Evolutionary conservation across 2,329 filamentous ascomycete species (phyloP), one percentile per base, ranked within the genome.

Genomic region (Monosporascus sp.): DNA sequence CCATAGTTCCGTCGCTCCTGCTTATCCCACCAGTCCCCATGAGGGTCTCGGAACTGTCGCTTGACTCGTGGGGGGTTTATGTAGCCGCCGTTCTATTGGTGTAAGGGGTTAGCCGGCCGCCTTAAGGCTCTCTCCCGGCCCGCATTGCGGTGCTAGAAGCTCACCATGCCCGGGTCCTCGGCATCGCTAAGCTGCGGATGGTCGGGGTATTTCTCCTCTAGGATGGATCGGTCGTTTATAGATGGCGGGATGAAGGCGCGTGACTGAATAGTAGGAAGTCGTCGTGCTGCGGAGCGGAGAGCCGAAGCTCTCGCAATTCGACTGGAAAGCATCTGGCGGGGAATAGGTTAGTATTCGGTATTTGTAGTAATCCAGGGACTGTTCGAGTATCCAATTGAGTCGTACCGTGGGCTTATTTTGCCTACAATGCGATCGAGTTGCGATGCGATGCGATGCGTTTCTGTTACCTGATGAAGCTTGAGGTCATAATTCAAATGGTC

Each of bases 1-100:
- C 92, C 92, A 70, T 89, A 97, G 80, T 99, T 97, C 66, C 94
- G 85, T 70, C 92, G 86, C 73, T 97, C 94, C 76, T 99, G 94
- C 72, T 91, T 88, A 74, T 99, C 93, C 90, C 91, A 97, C 90
- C 91, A 99, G 68, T 90, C 86, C 68, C 74, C 93, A 70, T 97
- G 83, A 37, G 95, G 94, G 72, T 97, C 94, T 70, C 94, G 90
- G 76, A 90, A 89, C 72, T 91, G 86, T 63, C 93, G 88, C 80
- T 96, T 97, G 73, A 93, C 77, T 51, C 80, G 74, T 15, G 85
- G 83, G 54, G 89, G 88, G 74, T 92, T 90, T 67, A 89, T 81
- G 72, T 90, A 94, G 71, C 87, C 88, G 67, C 89, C 90, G 72
- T 92, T 95, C 88, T 92, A 69, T 25, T 31, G 6, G 6, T 17